Percentiles rank a stretch among this genome's conserved stretches.
Conservation (phyloP, 192 early-diverging fungal species). For the Backusella westeae region DNA sequence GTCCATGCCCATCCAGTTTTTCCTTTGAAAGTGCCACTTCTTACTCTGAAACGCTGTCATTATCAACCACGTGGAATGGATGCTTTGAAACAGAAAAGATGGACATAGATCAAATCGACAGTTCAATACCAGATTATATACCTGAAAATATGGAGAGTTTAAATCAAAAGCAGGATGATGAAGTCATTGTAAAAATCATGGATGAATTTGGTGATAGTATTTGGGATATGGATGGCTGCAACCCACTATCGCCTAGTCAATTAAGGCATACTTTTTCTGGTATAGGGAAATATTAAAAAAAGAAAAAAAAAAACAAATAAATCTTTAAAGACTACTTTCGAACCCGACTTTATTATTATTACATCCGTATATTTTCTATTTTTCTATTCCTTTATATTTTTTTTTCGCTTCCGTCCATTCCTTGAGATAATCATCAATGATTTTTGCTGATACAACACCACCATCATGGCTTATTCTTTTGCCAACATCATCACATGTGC, state of each 20-base stretch:
- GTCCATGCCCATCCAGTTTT: background rate
- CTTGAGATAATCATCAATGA: conserved; percentile 32
- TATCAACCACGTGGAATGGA: background rate
- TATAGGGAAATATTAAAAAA: background rate
- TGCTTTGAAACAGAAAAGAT: conserved; percentile 4
- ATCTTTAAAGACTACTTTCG: background rate
- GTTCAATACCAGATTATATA: background rate
- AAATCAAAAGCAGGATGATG: background rate
- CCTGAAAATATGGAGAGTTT: background rate
- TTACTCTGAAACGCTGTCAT: background rate
- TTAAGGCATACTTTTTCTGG: background rate
- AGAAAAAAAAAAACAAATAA: background rate
- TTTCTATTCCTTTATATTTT: no score
- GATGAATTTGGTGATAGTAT: conserved; percentile 13
- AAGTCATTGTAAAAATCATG: background rate
- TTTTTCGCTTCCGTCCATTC: conserved; percentile 18
- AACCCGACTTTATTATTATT: background rate
- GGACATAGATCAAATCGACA: conserved; percentile 1
- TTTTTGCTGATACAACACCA: conserved; percentile 36
- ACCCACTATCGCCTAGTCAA: background rate
- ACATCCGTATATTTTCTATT: background rate
- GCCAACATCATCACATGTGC: conserved; percentile 19
- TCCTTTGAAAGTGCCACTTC: background rate
- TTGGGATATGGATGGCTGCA: background rate
- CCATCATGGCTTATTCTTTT: conserved; percentile 39